Percentiles rank a stretch among this genome's conserved stretches.
These are phyloP conservation scores for Macrotyloma uniflorum DNA, from an alignment of 306 rosid genomes.

Conservation along the genomic window DNA sequence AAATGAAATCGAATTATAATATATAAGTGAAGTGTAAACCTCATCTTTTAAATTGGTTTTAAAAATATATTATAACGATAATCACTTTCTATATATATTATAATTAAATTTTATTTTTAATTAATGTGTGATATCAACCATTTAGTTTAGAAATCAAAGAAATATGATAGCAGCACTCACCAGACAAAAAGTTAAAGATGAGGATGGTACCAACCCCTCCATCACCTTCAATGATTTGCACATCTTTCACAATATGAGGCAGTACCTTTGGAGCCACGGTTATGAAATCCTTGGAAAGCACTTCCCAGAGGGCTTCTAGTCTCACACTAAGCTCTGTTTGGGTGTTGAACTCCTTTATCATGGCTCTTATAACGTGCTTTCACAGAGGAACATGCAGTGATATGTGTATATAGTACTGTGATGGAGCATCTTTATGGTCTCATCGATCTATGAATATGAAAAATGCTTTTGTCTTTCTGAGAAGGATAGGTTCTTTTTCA, in stretches of 20 bases:
- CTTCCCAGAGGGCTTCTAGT: conserved; percentile 57
- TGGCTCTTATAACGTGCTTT: conserved; percentile 21
- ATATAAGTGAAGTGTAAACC: too few species aligned
- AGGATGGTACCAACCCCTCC: conserved; percentile 65
- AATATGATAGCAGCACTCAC: conserved; percentile 32
- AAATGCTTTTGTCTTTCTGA: background rate
- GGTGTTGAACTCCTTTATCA: conserved; percentile 54
- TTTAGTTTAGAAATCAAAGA: too few species aligned
- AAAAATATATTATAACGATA: too few species aligned
- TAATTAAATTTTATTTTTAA: too few species aligned
- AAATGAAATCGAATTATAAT: too few species aligned
- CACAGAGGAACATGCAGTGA: background rate
- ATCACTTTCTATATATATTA: too few species aligned
- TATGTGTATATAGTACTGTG: background rate
- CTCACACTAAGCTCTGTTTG: conserved; percentile 52
- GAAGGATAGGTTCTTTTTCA: background rate
- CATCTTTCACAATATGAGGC: conserved; percentile 55
- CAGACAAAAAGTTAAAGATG: conserved; percentile 52
- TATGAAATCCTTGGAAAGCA: conserved; percentile 50
- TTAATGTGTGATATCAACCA: too few species aligned
- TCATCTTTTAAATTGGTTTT: too few species aligned
- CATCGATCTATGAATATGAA: background rate
- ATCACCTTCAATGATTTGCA: conserved; percentile 67
- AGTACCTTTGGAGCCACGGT: conserved; percentile 48
- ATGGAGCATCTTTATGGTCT: background rate